Base-by-base conservation (phyloP, 345 rosid species). In the Populus euphratica region DNA sequence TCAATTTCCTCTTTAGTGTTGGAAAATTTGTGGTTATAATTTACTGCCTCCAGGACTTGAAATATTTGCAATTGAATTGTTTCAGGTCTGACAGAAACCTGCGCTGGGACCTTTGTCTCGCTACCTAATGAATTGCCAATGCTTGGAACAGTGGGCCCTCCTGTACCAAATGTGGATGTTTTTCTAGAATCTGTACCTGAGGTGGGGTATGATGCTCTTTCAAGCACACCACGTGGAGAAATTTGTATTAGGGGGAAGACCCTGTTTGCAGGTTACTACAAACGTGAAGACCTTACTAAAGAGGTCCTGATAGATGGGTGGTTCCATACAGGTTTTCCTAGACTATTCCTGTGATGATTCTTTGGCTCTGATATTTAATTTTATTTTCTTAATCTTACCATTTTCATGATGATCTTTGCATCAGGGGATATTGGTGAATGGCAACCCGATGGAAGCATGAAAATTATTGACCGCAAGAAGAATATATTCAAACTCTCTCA, bases 101-200 rank as follows among this genome's bases (percentile, higher is more conserved):
- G 97, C 79, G 99, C 95, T 9, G 99, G 97, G 5, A 91, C 95
- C 65, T 96, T 96, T 82, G 92, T 90, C 23, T 94, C 98, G 2
- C 81, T 96, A n/a, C 97, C 98, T 68, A 89, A 96, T 84, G 90
- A 86, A 83, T 79, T 90, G 68, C 47, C 87, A 52, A 90, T 90
- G 97, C 88, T 94, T 79, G 97, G 97, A 49, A 91, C 97, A 0
- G 99, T 96, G 43, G 98, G 99, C 38, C 97, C 98, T 72, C 99
- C 99, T 0, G 93, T 96, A 43, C 99, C 99, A 73, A 96, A 94
- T 72, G 97, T 96, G 75, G 98, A 96, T 83, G 85, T 89, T 50
- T 79, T 95, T 80, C 87, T 96, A 21, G 95, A 93, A 86, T 96
- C 98, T 73, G 95, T 96, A 66, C 98, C 99, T 70, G 99, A 94